Base-by-base conservation (phyloP, 2,329 filamentous ascomycete genomes). In the Aspergillus sclerotialis region DNA sequence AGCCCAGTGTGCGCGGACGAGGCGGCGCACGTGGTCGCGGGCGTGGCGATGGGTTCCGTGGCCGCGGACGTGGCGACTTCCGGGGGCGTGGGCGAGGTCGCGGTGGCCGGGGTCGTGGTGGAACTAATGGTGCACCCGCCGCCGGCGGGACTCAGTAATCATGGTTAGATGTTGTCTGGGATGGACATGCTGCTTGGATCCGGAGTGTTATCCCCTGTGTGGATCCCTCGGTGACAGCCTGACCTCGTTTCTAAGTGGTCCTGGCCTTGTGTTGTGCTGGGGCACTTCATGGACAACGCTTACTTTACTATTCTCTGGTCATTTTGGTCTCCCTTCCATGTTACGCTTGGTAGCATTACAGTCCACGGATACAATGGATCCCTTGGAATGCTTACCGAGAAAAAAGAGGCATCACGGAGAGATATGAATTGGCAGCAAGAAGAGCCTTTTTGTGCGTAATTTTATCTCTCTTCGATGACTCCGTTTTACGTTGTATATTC, bases 71-170 rank as follows among this genome's bases (percentile, higher is more conserved):
- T 31, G 56, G 58, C 21, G 58, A 58, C 4, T 55, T 49, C 42
- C 48, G 53, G 31, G 58, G 58, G 13, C 59, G 61, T 38, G 60
- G 60, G n/a, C 56, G 60, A 33, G 60, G 60, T 31, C 56, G 58
- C 17, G 55, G 58, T 21, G 43, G 45, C n/a, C 45, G 48, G 30
- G 49, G 52, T 11, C 47, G 52, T 26, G 54, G 54, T 30, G 55
- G 55, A 29, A 40, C 48, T 12, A 53, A 51, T 28, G 49, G 47
- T 12, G 44, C 45, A 15, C 42, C 49, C 30, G 42, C 48, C 30
- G 48, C 44, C 33, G 29, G 37, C n/a, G 34, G 17, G 30, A 32
- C 38, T 29, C 43, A 48, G 33, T 42, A 43, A 34, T 37, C 30
- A n/a, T n/a, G n/a, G n/a, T n/a, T n/a, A n/a, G n/a, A n/a, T n/a